Conservation (phyloP, 2,329 filamentous ascomycete genomes). For the Fusarium falciforme region DNA sequence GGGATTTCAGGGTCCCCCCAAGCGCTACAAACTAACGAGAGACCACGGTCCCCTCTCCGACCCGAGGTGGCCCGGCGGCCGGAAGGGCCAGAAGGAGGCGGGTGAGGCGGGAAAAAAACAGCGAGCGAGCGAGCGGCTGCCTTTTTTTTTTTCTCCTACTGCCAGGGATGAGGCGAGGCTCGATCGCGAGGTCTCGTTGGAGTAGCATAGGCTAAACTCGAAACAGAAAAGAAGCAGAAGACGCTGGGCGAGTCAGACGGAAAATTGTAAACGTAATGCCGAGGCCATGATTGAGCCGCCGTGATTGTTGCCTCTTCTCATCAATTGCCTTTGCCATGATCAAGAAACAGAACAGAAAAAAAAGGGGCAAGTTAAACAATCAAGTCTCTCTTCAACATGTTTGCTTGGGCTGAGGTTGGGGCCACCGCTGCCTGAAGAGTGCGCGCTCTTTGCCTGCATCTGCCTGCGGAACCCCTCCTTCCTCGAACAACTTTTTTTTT, state of each 20-base stretch:
- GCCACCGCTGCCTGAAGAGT: constrained; percentile 27
- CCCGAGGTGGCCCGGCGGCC: constrained; percentile 37
- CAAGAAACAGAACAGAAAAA: background rate
- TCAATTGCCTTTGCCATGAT: background rate
- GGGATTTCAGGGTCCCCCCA: constrained; percentile 42
- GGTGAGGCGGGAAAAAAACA: constrained; percentile 42
- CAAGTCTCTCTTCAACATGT: background rate
- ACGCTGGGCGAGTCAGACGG: constrained; percentile 34
- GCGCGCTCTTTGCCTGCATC: constrained; percentile 17
- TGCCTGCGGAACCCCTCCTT: constrained; percentile 16
- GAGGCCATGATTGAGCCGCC: constrained; percentile 19
- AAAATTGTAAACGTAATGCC: constrained; percentile 29
- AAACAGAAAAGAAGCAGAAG: constrained; percentile 40
- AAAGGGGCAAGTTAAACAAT: background rate
- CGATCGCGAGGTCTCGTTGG: constrained; percentile 1
- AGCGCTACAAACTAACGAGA: constrained; percentile 25
- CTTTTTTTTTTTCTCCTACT: background rate
- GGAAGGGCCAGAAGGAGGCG: constrained; percentile 31
- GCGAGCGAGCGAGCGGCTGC: background rate
- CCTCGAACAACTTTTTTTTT: background rate
- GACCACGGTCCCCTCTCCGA: constrained; percentile 8
- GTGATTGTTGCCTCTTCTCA: background rate
- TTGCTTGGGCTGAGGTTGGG: constrained; percentile 4
- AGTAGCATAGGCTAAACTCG: constrained; percentile 13
- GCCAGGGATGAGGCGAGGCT: constrained; percentile 32